Percentiles rank a stretch among this genome's conserved stretches.
These are phyloP conservation scores for Cucumis hystrix DNA, from an alignment of 306 rosid genomes.

Conservation along the genomic window DNA sequence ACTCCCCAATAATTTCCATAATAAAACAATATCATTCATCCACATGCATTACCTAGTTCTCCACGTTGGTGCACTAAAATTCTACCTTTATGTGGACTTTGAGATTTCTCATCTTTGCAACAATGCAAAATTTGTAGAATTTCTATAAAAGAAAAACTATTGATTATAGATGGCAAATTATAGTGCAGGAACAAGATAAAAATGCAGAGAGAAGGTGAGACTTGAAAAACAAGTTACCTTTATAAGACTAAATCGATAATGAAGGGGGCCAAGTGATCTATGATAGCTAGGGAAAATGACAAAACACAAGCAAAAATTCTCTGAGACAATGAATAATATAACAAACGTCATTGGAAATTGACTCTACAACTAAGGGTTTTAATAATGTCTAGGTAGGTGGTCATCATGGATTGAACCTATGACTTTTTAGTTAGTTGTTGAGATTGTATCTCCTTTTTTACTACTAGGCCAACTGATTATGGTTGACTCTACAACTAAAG, in stretches of 20 bases:
- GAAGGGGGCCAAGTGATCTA: background rate
- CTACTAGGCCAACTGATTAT: no score
- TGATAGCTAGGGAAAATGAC: background rate
- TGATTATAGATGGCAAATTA: background rate
- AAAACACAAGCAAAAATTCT: background rate
- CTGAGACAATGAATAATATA: background rate
- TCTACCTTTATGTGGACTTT: no score
- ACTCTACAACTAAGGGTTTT: no score
- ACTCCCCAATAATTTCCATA: background rate
- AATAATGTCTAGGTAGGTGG: no score
- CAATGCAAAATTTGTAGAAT: background rate
- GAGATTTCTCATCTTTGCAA: background rate
- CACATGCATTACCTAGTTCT: background rate
- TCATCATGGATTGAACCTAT: no score
- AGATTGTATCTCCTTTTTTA: no score
- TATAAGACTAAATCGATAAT: background rate
- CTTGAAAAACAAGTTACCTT: background rate
- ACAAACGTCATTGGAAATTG: background rate
- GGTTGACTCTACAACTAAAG: no score
- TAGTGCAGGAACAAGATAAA: background rate
- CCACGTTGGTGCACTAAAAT: background rate
- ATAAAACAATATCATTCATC: background rate
- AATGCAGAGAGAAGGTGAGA: background rate
- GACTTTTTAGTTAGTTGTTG: no score
- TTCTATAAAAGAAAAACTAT: background rate